Base-by-base conservation (phyloP, 2,329 filamentous ascomycete genomes). In the Fusarium irregulare region DNA sequence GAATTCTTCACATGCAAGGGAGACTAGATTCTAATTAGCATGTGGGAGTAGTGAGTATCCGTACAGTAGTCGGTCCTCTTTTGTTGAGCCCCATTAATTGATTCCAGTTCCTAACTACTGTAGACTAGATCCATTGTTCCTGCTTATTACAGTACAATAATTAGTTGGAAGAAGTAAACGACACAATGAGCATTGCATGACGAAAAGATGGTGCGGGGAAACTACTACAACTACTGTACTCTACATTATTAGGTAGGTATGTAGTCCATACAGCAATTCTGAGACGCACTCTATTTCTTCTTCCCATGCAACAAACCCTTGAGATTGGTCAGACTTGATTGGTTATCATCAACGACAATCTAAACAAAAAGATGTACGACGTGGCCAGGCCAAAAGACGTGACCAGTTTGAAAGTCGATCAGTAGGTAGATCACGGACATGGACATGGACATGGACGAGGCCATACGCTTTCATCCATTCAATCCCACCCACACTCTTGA, bases 321-420 rank as follows among this genome's bases (percentile, higher is more conserved):
- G 27, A 42, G 21, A n/a, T 64, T 42, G 40, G 32, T 49, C 40
- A 16, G 12, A 37, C 30, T 34, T 73, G 71, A 76, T 76, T 76
- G 75, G 75, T 32, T 54, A 20, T 14, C 28, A 57, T 47, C 47
- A 42, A 64, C 51, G 55, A 28, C 53, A 68, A 70, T 66, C 68
- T 65, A 76, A 76, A 74, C 64, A 73, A 69, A 34, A 51, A 28
- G 7, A 64, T 56, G 54, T 72, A 64, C 64, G 72, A 69, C 56
- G 48, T 51, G 57, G 42, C 46, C 23, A 32, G 10, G 21, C 40
- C 46, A 48, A 60, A 68, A 60, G 48, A 27, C 67, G 72, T 63
- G 65, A 46, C 44, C 20, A 25, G 16, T 50, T 49, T 37, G 34
- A 20, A 37, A 37, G 48, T 50, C 20, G 48, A 25, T 37, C 48